Conservation (phyloP, 306 rosid species). For the Prinsepia uniflora region DNA sequence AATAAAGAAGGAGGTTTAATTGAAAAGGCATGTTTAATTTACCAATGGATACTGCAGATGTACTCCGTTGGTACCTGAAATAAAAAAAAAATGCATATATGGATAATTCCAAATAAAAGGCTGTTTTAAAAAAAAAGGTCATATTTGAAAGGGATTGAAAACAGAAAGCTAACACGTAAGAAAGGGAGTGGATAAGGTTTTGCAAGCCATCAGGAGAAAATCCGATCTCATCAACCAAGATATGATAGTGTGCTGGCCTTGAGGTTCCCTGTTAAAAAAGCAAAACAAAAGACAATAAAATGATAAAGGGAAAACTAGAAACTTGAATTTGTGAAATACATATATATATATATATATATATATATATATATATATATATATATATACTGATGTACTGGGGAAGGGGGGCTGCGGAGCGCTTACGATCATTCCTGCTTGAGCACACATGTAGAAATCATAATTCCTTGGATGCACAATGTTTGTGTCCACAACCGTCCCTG, state of each 20-base stretch:
- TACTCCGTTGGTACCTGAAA: conserved; percentile 88
- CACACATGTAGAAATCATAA: conserved; percentile 84
- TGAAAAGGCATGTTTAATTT: conserved; percentile 6
- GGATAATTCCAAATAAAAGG: background rate
- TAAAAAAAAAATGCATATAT: background rate
- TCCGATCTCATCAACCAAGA: conserved; percentile 85
- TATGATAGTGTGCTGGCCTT: conserved; percentile 83
- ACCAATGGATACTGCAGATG: conserved; percentile 75
- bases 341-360: too few species aligned
- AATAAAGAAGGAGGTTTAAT: background rate
- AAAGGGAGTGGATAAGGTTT: conserved; percentile 63
- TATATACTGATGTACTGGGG: background rate
- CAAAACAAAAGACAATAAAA: conserved; percentile 10
- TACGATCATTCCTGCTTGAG: conserved; percentile 81
- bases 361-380: too few species aligned
- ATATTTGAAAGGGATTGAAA: conserved; percentile 12
- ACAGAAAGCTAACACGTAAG: conserved; percentile 65
- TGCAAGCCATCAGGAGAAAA: conserved; percentile 80
- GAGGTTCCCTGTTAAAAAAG: conserved; percentile 68
- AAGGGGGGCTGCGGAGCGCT: background rate
- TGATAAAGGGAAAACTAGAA: conserved; percentile 10
- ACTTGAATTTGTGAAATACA: background rate
- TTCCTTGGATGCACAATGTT: conserved; percentile 68
- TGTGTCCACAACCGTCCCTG: conserved; percentile 89
- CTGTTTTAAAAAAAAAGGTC: background rate